phyloP scores from a whole-genome alignment of 192 early-diverging fungal genomes.

The Haplosporangium gracile region DNA sequence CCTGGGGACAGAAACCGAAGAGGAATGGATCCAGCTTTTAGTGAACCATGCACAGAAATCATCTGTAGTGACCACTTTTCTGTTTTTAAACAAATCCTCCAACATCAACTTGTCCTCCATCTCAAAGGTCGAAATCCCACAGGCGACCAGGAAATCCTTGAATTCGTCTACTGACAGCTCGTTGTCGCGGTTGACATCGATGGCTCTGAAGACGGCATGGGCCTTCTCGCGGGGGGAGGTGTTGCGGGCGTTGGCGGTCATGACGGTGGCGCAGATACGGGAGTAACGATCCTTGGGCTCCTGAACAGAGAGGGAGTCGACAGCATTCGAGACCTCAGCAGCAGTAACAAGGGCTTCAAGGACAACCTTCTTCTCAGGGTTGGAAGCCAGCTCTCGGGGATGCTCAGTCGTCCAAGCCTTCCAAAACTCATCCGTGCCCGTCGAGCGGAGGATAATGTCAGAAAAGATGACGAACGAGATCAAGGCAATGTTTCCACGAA shows the following conservation, averaged over 20 bases:
- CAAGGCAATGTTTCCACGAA: slow-evolving; percentile 35
- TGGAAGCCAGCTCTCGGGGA: slow-evolving; percentile 30
- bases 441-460: slow-evolving; percentile 28
- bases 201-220: slow-evolving; percentile 32
- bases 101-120: slow-evolving; percentile 34
- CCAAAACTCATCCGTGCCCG: slow-evolving; percentile 23
- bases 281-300: slow-evolving; percentile 32
- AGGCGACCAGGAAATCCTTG: slow-evolving; percentile 34
- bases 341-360: slow-evolving; percentile 40
- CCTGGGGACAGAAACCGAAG: slow-evolving; percentile 21
- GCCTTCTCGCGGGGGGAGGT: slow-evolving; percentile 36
- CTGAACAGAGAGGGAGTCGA: slow-evolving; percentile 13
- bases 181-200: slow-evolving; percentile 32
- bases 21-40: slow-evolving; percentile 50
- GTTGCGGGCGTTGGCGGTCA: slow-evolving; percentile 32
- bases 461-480: slow-evolving; percentile 17
- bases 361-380: slow-evolving; percentile 42
- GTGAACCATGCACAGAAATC: slow-evolving; percentile 52
- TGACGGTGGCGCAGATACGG: slow-evolving; percentile 32
- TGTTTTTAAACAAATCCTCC: slow-evolving; percentile 13
- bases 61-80: slow-evolving; percentile 16
- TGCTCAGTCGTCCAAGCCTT: slow-evolving; percentile 50
- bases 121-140: slow-evolving; percentile 23
- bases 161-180: slow-evolving; percentile 23
- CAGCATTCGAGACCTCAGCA: slow-evolving; percentile 28